These are phyloP conservation scores for Fusarium sp. DNA, from an alignment of 2,329 filamentous ascomycete genomes.

Conservation along the genomic window DNA sequence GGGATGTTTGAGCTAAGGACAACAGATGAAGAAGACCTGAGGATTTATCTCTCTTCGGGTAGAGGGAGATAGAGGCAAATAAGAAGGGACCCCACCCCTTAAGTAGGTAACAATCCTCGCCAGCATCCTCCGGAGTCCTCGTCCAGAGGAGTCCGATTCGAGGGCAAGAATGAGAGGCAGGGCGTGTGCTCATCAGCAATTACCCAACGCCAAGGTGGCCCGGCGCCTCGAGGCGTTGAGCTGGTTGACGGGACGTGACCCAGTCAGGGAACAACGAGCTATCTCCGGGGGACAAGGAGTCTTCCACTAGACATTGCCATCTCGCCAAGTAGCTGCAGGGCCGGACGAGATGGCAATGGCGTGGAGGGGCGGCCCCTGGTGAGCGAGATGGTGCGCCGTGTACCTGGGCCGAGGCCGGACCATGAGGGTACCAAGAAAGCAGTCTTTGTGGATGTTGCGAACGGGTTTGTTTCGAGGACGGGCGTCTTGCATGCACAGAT, in stretches of 20 bases:
- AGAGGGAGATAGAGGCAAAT: constrained; percentile 18
- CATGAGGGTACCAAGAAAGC: constrained; percentile 23
- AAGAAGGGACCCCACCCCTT: constrained; percentile 42
- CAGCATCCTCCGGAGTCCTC: constrained; percentile 27
- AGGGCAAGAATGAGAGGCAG: constrained; percentile 24
- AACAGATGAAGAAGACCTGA: constrained; percentile 14
- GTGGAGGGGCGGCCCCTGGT: constrained; percentile 24
- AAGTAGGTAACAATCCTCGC: constrained; percentile 40
- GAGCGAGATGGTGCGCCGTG: constrained; percentile 33
- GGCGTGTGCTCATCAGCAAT: constrained; percentile 40
- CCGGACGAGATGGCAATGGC: constrained; percentile 27
- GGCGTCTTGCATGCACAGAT: constrained; percentile 43
- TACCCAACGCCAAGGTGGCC: constrained; percentile 40
- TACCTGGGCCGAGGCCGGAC: constrained; percentile 42
- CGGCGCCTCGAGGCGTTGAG: constrained; percentile 31
- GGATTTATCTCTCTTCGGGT: constrained; percentile 28
- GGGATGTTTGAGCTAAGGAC: constrained; percentile 27
- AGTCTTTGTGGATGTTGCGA: constrained; percentile 32
- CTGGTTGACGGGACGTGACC: constrained; percentile 23
- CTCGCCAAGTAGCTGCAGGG: constrained; percentile 39
- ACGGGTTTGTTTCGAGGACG: constrained; percentile 37
- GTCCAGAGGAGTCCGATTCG: constrained; percentile 30
- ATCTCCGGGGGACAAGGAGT: constrained; percentile 38
- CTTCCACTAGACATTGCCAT: constrained; percentile 39
- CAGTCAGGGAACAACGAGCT: constrained; percentile 44